Base-by-base conservation (phyloP, 2,329 filamentous ascomycete genomes). In the Xylaria polymorpha region DNA sequence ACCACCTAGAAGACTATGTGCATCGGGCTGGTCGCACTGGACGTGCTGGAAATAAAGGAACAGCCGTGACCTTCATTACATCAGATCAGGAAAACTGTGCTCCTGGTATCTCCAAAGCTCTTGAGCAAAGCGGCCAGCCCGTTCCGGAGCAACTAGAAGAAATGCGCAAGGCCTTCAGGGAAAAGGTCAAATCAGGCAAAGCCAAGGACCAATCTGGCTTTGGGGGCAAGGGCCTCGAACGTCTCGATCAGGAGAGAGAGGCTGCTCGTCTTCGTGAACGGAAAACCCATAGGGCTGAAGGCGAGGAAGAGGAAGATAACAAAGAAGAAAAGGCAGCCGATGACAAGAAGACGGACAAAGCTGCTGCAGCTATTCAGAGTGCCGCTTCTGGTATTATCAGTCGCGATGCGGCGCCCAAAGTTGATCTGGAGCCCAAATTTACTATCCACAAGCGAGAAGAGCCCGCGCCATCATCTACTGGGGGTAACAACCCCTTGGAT, bases 1-100 rank as follows among this genome's bases (percentile, higher is more conserved):
- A 97, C 76, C 94, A 98, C 81, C 82, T 97, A 70, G 96, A 99
- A 81, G 96, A 98, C 78, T 98, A 98, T 77, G 95, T 98, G 48
- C 96, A 98, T 80, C 91, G 96, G 71, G 94, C 93, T 64, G 96
- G 96, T 57, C 93, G 96, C 75, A 98, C 96, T 8, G 96, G 96
- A 12, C 91, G 96, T 78, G 96, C 96, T 55, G 96, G 96, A 48
- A 97, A 98, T 77, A 97, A 90, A 25, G 96, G 96, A 71, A 97
- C 94, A 46, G 96, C 96, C 0, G 93, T 99, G 60, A 99, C 96
- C 0, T 97, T 98, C 77, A 85, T 99, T 67, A 97, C 94, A 0
- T 91, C 93, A 50, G 93, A 97, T 56, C 94, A 99, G 79, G 94
- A 97, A 77, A 93, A 93, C 72, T 98, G 93, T 77, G 92, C 96